Base-by-base conservation (phyloP, 768 basidiomycete genomes). In the Leccinum imitatum region DNA sequence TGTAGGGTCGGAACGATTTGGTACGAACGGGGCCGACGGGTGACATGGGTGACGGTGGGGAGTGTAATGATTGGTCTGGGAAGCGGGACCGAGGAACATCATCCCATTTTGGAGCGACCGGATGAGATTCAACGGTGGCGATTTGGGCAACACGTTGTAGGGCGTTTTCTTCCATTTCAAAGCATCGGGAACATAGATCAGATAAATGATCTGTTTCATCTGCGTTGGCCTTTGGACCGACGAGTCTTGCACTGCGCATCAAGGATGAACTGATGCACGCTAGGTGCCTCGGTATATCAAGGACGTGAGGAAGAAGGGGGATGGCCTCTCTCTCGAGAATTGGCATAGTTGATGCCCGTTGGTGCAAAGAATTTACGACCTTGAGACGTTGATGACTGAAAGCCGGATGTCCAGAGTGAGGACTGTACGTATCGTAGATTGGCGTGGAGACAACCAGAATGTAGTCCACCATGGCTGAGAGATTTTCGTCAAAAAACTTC, bases 221-320 rank as follows among this genome's bases (percentile, higher is more conserved):
- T n/a, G 63, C 66, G n/a, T 70, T 65, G 25, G 65, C 73, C 30
- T 73, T 69, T 35, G 75, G 73, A 53, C 78, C 76, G 55, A 79
- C 76, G 62, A 77, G 75, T 25, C 84, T 83, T 23, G 74, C 67
- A 64, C 84, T 79, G 37, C 91, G 87, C 39, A 87, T 83, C n/a
- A 95, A 81, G 50, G 87, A 84, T 7, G 90, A 89, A 9, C 87
- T 84, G 58, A 95, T 78, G 56, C 86, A 80, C 15, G 91, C 90
- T 37, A 94, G 80, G 64, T 93, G 87, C 67, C 84, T 85, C 3
- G 91, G 86, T 53, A 91, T 77, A 69, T 95, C 94, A 54, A 93
- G 77, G 44, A 90, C 76, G 67, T 91, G 82, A 3, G 93, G 91
- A 30, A 88, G 80, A 39, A 82, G 76, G 11, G 90, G 89, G 17